These are phyloP conservation scores for Collybiopsis confluens DNA, from an alignment of 768 basidiomycete genomes.

Conservation along the genomic window DNA sequence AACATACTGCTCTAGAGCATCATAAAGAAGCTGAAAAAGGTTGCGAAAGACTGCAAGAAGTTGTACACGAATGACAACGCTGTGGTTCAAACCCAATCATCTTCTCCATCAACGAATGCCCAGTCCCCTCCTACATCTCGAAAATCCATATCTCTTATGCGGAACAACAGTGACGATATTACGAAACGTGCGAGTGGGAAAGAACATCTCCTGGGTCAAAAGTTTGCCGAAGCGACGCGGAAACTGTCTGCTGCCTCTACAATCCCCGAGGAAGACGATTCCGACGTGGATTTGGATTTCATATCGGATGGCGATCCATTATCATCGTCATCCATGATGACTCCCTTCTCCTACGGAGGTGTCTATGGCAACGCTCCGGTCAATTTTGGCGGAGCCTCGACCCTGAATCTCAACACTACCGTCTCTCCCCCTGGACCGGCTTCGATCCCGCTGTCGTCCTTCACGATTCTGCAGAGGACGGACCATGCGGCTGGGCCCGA, in stretches of 20 bases:
- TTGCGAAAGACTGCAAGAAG: slow-evolving; percentile 77
- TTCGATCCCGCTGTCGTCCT: slow-evolving; percentile 50
- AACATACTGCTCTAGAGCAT: slow-evolving; percentile 49
- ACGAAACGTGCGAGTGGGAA: slow-evolving; percentile 22
- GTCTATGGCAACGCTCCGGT: slow-evolving; percentile 48
- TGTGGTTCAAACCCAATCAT: slow-evolving; percentile 25
- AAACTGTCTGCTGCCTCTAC: slow-evolving; percentile 21
- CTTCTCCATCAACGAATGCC: slow-evolving; percentile 14
- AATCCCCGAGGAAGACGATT: slow-evolving; percentile 48
- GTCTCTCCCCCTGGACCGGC: slow-evolving; percentile 32
- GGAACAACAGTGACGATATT: slow-evolving; percentile 15
- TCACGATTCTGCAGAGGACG: slow-evolving; percentile 64
- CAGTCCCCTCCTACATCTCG: neutral
- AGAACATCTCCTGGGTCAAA: slow-evolving; percentile 53
- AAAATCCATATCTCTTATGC: neutral
- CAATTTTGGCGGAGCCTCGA: slow-evolving; percentile 29
- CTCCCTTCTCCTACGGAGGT: slow-evolving; percentile 23
- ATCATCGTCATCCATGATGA: neutral
- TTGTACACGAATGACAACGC: slow-evolving; percentile 40
- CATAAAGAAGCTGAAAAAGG: slow-evolving; percentile 77
- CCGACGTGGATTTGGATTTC: slow-evolving; percentile 79
- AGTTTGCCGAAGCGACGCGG: slow-evolving; percentile 59
- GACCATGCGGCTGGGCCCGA: slow-evolving; percentile 16
- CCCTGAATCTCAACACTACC: slow-evolving; percentile 15
- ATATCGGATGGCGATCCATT: slow-evolving; percentile 39